Evolutionary conservation across 495 filamentous ascomycete genomes (phyloP).

Genomic region (Talaromyces wortmannii): DNA sequence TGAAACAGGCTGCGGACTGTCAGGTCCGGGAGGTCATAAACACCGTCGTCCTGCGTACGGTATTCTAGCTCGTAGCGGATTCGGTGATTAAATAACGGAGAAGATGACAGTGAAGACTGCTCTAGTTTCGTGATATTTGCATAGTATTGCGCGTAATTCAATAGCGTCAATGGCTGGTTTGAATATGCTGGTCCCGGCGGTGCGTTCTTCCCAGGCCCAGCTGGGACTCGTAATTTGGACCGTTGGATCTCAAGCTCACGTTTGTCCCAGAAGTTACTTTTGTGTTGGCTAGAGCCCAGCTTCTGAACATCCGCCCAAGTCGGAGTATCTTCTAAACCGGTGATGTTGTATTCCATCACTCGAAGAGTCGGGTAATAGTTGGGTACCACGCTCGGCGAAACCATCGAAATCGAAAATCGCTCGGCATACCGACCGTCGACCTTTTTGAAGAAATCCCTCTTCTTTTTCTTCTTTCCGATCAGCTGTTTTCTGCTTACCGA

Average conservation of each 20-base stretch:
- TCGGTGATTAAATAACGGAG: constrained; percentile 22
- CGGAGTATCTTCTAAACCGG: constrained; percentile 54
- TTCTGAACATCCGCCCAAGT: constrained; percentile 32
- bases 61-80: constrained; percentile 85
- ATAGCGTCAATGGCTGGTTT: constrained; percentile 68
- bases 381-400: constrained; percentile 81
- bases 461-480: constrained; percentile 37
- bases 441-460: constrained; percentile 51
- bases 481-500: constrained; percentile 31
- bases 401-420: constrained; percentile 71
- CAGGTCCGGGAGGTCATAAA: constrained; percentile 73
- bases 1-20: constrained; percentile 76
- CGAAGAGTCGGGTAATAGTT: constrained; percentile 88
- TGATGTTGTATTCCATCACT: constrained; percentile 89
- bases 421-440: constrained; percentile 79
- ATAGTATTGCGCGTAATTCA: constrained; percentile 83
- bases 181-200: constrained; percentile 90
- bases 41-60: constrained; percentile 64
- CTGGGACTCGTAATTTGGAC: constrained; percentile 58
- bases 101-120: constrained; percentile 20
- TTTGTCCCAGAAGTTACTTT: constrained; percentile 41
- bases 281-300: background rate
- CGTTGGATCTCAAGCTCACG: constrained; percentile 39
- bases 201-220: constrained; percentile 61
- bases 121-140: constrained; percentile 90